Base-by-base conservation (phyloP, 768 basidiomycete species). In the Cubamyces lactineus region DNA sequence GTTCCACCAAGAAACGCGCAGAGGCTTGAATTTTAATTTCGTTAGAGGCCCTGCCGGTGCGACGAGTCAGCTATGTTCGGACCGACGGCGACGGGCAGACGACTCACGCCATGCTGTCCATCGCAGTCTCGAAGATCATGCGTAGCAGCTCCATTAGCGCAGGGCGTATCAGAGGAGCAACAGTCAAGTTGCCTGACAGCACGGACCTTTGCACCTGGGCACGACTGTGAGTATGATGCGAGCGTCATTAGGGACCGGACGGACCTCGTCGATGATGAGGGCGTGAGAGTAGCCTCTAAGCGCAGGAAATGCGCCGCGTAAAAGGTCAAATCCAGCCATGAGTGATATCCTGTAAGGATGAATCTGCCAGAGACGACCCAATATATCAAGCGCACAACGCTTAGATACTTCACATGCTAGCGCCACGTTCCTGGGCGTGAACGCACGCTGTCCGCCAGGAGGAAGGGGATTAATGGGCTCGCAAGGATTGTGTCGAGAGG, bases 221-320 rank as follows among this genome's bases (percentile, higher is more conserved):
- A 59, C 57, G 62, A 24, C 26, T 39, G 43, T 23, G 45, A 43
- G 40, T 15, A 6, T 48, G 21, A 30, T 23, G 0, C 8, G 24
- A 15, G 6, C 4, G 24, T 13, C 49, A 23, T n/a, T 42, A 61
- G 51, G 26, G 26, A 48, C 30, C 3, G n/a, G 55, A 73, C 86
- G 38, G 55, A 88, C 91, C 83, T 94, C 90, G 75, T 94, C 87
- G 66, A 93, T 86, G 67, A 93, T 89, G 73, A 91, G 75, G 56
- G 91, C 91, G 76, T 93, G 92, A 9, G 92, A 92, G 78, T 91
- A 93, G 63, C 89, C 88, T 75, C 89, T 84, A 74, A 89, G 88
- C 11, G 91, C 92, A 39, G 91, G 91, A 70, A 92, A 86, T 61
- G 88, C 76, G 63, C 90, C 92, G 66, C 89, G 84, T 60, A 87